Evolutionary conservation across 768 basidiomycete genomes (phyloP).

Genomic region (Termitomyces sp.): DNA sequence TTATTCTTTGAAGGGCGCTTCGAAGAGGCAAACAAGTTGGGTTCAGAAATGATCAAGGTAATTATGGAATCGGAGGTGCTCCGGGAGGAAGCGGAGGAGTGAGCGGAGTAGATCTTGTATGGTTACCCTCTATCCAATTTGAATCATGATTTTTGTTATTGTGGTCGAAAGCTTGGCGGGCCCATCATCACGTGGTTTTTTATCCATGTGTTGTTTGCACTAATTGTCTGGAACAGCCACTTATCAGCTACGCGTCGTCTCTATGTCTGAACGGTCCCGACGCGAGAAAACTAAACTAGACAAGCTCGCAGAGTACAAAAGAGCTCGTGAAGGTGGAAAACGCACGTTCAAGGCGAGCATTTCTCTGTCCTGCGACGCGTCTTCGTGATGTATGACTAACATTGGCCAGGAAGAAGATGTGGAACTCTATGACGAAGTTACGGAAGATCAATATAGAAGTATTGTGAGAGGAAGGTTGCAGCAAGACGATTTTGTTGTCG

Average conservation of each 20-base stretch:
- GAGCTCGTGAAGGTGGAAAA: conserved; percentile 15
- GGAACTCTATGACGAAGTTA: conserved; percentile 82
- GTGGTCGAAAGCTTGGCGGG: not conserved
- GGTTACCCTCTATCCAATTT: too few relatives aligned
- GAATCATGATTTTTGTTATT: not conserved
- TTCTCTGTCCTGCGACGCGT: conserved; percentile 5
- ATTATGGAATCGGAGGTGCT: conserved; percentile 60
- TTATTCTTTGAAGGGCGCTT: conserved; percentile 84
- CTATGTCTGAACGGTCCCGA: conserved; percentile 37
- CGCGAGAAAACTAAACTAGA: conserved; percentile 25
- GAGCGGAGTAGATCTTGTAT: not conserved
- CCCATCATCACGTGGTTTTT: not conserved
- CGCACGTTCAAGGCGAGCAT: conserved; percentile 9
- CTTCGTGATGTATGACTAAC: not conserved
- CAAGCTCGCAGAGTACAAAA: conserved; percentile 15
- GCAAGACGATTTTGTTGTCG: conserved; percentile 90
- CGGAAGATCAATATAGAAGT: conserved; percentile 81
- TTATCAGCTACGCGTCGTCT: not conserved
- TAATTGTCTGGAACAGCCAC: not conserved
- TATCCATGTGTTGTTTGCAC: conserved; percentile 4
- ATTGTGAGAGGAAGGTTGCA: conserved; percentile 83
- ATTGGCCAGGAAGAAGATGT: conserved; percentile 47
- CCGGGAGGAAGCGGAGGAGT: conserved; percentile 21
- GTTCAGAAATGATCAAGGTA: conserved; percentile 86
- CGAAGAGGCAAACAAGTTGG: conserved; percentile 77